Evolutionary conservation across 2,329 filamentous ascomycete genomes (phyloP).

Genomic region (Paracoccidioides brasiliensis): DNA sequence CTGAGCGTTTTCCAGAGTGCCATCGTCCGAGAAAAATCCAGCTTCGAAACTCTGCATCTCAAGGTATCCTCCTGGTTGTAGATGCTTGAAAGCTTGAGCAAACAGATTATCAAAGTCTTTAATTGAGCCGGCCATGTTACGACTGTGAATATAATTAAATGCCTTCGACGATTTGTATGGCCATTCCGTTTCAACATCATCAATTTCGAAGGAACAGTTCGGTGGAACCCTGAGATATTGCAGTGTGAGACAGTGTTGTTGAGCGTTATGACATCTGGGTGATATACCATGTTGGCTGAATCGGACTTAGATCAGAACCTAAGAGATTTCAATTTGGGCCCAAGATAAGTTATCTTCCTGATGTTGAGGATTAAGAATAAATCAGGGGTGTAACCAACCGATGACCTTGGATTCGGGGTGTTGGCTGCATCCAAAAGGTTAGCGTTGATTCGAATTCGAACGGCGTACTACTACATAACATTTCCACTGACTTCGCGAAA

Average conservation of each 20-base stretch:
- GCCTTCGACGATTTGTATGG: slow-evolving; percentile 6
- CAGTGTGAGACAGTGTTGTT: background rate
- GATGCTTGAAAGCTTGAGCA: slow-evolving; percentile 7
- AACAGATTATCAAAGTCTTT: slow-evolving; percentile 12
- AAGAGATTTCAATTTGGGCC: background rate
- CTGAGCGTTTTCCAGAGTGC: slow-evolving; percentile 7
- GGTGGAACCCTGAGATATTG: slow-evolving; percentile 13
- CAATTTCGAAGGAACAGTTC: slow-evolving; percentile 15
- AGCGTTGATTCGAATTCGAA: background rate
- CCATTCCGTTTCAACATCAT: slow-evolving; percentile 16
- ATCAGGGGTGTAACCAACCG: background rate
- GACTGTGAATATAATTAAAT: slow-evolving; percentile 17
- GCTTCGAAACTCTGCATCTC: slow-evolving; percentile 31
- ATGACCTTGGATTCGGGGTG: background rate
- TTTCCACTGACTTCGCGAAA: background rate
- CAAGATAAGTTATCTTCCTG: background rate
- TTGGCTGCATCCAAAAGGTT: background rate
- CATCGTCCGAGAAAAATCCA: slow-evolving; percentile 19
- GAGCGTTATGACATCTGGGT: background rate
- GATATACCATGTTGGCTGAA: slow-evolving; percentile 2
- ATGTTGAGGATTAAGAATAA: too few species aligned
- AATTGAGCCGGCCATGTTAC: slow-evolving; percentile 12
- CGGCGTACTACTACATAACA: background rate
- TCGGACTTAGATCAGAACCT: slow-evolving; percentile 3
- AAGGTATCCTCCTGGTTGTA: slow-evolving; percentile 39